Base-by-base conservation (phyloP, 2,329 filamentous ascomycete genomes). In the Didymella glomerata region DNA sequence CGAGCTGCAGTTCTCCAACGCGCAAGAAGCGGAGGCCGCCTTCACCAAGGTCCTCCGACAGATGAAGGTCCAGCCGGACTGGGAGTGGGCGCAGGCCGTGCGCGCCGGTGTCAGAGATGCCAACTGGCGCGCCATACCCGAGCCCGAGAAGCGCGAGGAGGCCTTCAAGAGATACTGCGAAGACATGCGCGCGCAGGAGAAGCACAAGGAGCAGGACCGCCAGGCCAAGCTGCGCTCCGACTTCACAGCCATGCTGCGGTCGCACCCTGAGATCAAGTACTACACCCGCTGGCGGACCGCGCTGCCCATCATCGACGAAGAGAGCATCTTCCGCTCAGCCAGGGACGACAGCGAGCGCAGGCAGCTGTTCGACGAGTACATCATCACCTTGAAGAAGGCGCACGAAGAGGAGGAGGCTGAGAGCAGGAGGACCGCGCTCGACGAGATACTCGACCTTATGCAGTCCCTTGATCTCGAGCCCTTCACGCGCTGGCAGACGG, bases 251-350 rank as follows among this genome's bases (percentile, higher is more conserved):
- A 99, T 99, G 95, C 85, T 99, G 67, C 92, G 90, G 79, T 93
- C 93, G 66, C 94, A 99, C 77, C 93, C 93, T 61, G 95, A 99
- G 78, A 98, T 99, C 78, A 95, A 93, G 78, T 88, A 97, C 77
- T 97, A 96, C 78, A 97, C 94, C 41, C 90, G 93, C 62, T 99
- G 95, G 95, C 96, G 93, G 84, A 97, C 92, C 16, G 95, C 94
- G 52, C 89, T 92, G 48, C 92, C 93, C 10, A 96, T 97, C 65
- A 92, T 99, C 63, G 92, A 98, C 78, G 90, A 90, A 48, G 95
- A 99, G 82, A 95, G 92, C 47, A 95, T 96, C 60, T 99, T 98
- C 81, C 90, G 93, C 69, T 94, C 93, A 28, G 94, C 93, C 42
- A 90, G 90, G 68, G 86, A 94, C 74, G 95, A 99, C 69, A 85